Base-by-base conservation (phyloP, 257 asterid genomes). In the Solanum dulcamara region DNA sequence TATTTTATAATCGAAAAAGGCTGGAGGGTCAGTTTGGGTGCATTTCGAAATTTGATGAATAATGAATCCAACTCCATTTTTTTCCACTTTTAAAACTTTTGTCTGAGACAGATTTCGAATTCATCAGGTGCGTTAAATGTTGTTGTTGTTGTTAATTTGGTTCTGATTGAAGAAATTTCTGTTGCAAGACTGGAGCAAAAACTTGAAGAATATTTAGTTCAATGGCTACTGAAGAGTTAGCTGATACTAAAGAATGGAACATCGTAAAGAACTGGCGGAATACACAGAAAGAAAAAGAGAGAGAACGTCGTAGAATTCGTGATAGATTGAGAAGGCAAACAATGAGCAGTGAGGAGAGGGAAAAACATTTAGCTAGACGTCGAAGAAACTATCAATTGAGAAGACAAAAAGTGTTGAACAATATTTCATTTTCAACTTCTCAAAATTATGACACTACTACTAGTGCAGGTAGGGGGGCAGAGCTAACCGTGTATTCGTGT, bases 241-340 rank as follows among this genome's bases (percentile, higher is more conserved):
- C 62, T 24, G 81, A 40, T 60, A 37, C 67, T 35, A 48, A 81
- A 40, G 90, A 83, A 55, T 87, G 90, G 90, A 85, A 55, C 0
- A 84, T 88, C 3, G 70, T 84, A 75, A 84, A 68, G 82, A 84
- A 70, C 11, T 84, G 81, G 86, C 53, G 81, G 0, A 68, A 70
- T 18, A 40, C 66, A 24, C 87, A 85, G 85, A 90, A 86, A 85
- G 93, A 89, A 51, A 26, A 86, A 26, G 93, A 90, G n/a, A 84
- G 91, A 71, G 93, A 89, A 35, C 88, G 88, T 10, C 81, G 90
- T 4, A 46, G 93, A 40, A 81, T 87, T 84, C 86, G 90, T 0
- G 90, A 90, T 40, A 85, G 91, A 17, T 87, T 89, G 46, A 85
- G 93, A 68, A 86, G 91, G 80, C 89, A 89, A 38, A 89, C 91